These are phyloP conservation scores for Talaromyces marneffei DNA, from an alignment of 2,329 filamentous ascomycete species.

Conservation along the genomic window DNA sequence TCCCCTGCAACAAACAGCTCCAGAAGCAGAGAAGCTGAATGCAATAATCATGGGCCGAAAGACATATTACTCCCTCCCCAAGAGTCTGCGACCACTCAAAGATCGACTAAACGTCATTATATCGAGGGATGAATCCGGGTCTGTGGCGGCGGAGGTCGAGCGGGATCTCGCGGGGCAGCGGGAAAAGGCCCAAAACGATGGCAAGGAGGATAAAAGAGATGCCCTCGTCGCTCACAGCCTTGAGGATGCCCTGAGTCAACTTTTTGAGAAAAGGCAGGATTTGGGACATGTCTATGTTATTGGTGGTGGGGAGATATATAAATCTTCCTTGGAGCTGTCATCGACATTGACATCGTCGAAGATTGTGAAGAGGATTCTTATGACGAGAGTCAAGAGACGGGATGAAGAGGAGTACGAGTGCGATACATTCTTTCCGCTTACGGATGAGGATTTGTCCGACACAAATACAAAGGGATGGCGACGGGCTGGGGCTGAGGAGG, in stretches of 20 bases:
- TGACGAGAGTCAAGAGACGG: constrained; percentile 36
- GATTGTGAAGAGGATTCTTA: constrained; percentile 30
- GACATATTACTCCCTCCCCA: constrained; percentile 88
- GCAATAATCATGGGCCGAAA: constrained; percentile 96
- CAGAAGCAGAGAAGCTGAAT: constrained; percentile 41
- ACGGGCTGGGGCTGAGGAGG: constrained; percentile 29
- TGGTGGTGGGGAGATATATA: constrained; percentile 82
- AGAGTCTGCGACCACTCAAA: constrained; percentile 69
- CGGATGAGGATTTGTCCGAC: constrained; percentile 26
- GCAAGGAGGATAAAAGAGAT: constrained; percentile 20
- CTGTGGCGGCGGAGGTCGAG: constrained; percentile 28
- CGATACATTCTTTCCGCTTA: constrained; percentile 45
- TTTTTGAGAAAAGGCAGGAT: constrained; percentile 23
- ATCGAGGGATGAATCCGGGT: constrained; percentile 41
- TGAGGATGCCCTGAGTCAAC: constrained; percentile 48
- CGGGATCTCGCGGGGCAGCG: constrained; percentile 31
- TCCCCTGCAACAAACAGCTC: constrained; percentile 18
- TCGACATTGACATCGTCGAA: constrained; percentile 9
- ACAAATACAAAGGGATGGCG: constrained; percentile 24
- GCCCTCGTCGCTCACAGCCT: constrained; percentile 54
- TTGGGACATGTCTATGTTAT: constrained; percentile 72
- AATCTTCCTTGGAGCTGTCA: constrained; percentile 52
- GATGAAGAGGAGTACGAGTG: constrained; percentile 34
- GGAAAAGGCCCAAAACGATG: constrained; percentile 16
- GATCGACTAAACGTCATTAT: constrained; percentile 79